Percentiles rank a stretch among this genome's conserved stretches.
phyloP scores from a whole-genome alignment of 2,329 filamentous ascomycete genomes.

The Penicillium sp. region DNA sequence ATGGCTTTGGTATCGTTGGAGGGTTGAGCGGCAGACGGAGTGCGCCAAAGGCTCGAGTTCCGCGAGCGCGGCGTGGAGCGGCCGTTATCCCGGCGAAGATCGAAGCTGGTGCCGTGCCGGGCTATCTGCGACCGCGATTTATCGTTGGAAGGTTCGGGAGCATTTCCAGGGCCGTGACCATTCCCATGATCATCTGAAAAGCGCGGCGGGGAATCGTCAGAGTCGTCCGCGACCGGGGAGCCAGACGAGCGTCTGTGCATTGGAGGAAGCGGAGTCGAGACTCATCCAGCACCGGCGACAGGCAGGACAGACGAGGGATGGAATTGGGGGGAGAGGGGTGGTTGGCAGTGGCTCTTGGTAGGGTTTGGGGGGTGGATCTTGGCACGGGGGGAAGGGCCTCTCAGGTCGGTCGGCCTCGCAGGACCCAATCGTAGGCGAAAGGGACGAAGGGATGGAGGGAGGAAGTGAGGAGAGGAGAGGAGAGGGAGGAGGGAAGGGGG shows the following conservation, averaged over 20 bases:
- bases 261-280: constrained; percentile 38
- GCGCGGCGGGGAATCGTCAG: constrained; percentile 40
- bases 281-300: constrained; percentile 39
- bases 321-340: constrained; percentile 2
- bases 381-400: constrained; percentile 18
- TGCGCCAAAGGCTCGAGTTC: constrained; percentile 43
- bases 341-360: constrained; percentile 23
- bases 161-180: constrained; percentile 17
- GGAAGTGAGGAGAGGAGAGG: neutral
- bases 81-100: constrained; percentile 38
- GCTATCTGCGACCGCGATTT: constrained; percentile 40
- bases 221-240: constrained; percentile 45
- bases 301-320: constrained; percentile 1
- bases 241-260: constrained; percentile 50
- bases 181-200: constrained; percentile 36
- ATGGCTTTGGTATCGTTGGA: constrained; percentile 34
- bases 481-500: constrained; percentile 4
- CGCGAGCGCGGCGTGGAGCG: constrained; percentile 40
- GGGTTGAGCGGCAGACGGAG: constrained; percentile 31
- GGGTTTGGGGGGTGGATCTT: constrained; percentile 18
- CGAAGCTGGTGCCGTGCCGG: constrained; percentile 36
- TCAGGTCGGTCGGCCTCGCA: constrained; percentile 13
- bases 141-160: constrained; percentile 30
- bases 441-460: constrained; percentile 3
- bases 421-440: constrained; percentile 17